A percentile compares a stretch with the other conserved stretches of the same genome.
Evolutionary conservation across 176 grass and related monocot genomes (phyloP).

Genomic region (Guadua angustifolia): DNA sequence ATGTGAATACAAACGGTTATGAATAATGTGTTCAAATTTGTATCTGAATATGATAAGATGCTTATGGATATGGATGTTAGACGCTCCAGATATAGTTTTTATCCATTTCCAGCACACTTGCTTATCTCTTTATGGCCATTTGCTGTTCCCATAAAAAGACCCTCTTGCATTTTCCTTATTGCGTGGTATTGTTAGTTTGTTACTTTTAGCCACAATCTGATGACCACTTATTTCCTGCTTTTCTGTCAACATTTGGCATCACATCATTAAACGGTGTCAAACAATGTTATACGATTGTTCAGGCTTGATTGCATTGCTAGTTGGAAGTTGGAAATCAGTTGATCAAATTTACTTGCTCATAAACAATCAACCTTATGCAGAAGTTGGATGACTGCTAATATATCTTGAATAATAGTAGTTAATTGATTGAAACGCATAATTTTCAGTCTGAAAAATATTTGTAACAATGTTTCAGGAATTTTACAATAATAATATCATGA

Average conservation of each 20-base stretch:
- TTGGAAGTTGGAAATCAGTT: slow-evolving; percentile 22
- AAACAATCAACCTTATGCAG: slow-evolving; percentile 23
- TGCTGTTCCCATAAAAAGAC: neutral
- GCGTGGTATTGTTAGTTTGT: neutral
- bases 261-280: neutral
- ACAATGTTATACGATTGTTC: neutral
- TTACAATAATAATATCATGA: slow-evolving; percentile 55
- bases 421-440: neutral
- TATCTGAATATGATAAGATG: neutral
- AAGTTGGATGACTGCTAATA: slow-evolving; percentile 9
- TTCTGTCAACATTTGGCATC: slow-evolving; percentile 19
- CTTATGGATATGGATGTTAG: slow-evolving; percentile 24
- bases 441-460: slow-evolving; percentile 40
- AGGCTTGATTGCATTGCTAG: neutral
- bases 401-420: slow-evolving; percentile 24
- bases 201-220: slow-evolving; percentile 16
- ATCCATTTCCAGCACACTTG: neutral
- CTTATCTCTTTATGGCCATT: neutral
- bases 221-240: slow-evolving; percentile 25
- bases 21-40: neutral
- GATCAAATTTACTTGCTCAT: slow-evolving; percentile 37
- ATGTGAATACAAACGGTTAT: neutral
- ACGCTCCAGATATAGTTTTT: slow-evolving; percentile 12
- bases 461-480: slow-evolving; percentile 69
- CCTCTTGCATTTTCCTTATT: neutral